Evolutionary conservation across 805 yeast species (phyloP), one percentile per base, ranked within the genome.

Genomic region (Saturnispora bothae): DNA sequence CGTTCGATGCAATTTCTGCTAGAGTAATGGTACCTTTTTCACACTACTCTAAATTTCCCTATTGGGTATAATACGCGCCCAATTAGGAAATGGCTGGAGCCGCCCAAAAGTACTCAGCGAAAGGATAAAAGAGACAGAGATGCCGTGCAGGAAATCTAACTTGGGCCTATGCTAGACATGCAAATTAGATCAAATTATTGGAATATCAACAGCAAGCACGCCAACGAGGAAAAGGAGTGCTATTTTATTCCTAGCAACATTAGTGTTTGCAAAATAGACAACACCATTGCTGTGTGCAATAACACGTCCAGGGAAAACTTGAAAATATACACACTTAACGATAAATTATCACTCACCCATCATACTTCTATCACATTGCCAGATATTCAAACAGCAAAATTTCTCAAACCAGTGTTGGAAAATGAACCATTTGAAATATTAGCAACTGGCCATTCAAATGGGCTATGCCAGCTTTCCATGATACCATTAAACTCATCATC

Each of bases 391-490:
- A 60, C 71, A 2, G 51, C 73, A 54, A 62, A 68, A 43, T 76
- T 82, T 78, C 59, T 72, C 6, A 19, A 28, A 7, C 47, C 28
- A 37, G 42, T 13, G 28, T 27, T 30, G 18, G 28, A 39, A 2
- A 39, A 36, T 7, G 45, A 59, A 28, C 54, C 54, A 17, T 56
- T 64, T 26, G 61, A 64, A 21, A 59, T 64, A 27, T 52, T 80
- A 32, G 51, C 76, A n/a, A 69, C 94, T 0, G 95, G 95, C 9
- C 92, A 85, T 53, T 70, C 68, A 36, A 72, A 74, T 42, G 96
- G 96, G 2, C 61, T 70, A 39, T 83, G 77, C 0, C 83, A 88
- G 56, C 55, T 86, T 42, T 73, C 83, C 3, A 63, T 79, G 14
- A 65, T 85, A 7, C 92, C 94, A 1, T 53, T 60, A 40, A 42